Evolutionary conservation across 805 yeast genomes (phyloP).

Genomic region (Tetrapisispora nanseiensis): DNA sequence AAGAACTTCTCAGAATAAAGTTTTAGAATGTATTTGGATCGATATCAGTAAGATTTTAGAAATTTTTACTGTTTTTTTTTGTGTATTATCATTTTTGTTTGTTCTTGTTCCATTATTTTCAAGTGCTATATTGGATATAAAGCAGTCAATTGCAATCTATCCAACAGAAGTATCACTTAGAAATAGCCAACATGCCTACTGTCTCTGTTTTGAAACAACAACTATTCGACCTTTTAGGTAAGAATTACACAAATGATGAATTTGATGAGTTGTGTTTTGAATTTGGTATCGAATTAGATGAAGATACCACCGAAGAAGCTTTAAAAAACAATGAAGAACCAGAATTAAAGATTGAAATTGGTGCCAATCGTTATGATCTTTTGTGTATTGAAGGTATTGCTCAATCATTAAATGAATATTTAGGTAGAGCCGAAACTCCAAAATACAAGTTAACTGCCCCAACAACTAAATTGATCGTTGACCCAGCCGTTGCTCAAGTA

Average conservation of each 20-base stretch:
- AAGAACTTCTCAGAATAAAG: no score
- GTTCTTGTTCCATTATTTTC: no score
- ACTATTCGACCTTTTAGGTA: conserved; percentile 70
- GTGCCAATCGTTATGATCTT: conserved; percentile 98
- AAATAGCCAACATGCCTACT: conserved; percentile 70
- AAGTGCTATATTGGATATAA: background rate
- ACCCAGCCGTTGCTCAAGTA: conserved; percentile 58
- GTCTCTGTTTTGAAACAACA: conserved; percentile 91
- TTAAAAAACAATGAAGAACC: conserved; percentile 50
- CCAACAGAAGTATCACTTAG: background rate
- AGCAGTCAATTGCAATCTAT: background rate
- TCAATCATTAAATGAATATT: conserved; percentile 83
- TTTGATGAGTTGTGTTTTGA: conserved; percentile 96
- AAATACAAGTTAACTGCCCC: conserved; percentile 52
- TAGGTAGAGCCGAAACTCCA: conserved; percentile 63
- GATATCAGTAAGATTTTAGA: no score
- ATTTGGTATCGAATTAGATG: conserved; percentile 95
- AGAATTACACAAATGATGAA: conserved; percentile 68
- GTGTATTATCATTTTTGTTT: background rate
- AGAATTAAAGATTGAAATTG: conserved; percentile 92
- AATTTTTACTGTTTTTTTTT: no score
- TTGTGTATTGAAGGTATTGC: conserved; percentile 97
- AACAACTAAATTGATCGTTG: conserved; percentile 61
- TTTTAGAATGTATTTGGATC: no score
- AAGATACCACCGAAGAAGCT: conserved; percentile 73